Evolutionary conservation across 345 rosid genomes (phyloP).

Genomic region (Gossypium raimondii): DNA sequence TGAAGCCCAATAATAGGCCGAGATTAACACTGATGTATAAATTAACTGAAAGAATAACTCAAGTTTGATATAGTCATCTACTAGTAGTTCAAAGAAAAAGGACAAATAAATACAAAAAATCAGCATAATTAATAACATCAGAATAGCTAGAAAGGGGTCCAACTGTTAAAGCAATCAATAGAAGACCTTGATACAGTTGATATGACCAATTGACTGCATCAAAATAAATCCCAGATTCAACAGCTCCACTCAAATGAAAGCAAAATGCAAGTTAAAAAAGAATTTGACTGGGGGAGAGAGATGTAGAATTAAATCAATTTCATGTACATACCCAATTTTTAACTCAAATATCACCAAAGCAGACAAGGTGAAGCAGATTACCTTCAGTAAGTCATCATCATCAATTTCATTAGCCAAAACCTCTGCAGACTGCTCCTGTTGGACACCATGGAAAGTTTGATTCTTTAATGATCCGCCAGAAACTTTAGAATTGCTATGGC

Average conservation of each 20-base stretch:
- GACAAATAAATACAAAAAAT: neutral
- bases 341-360: constrained; percentile 3
- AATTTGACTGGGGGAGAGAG: neutral
- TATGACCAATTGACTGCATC: neutral
- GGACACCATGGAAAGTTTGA: constrained; percentile 26
- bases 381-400: constrained; percentile 86
- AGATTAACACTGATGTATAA: neutral
- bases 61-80: neutral
- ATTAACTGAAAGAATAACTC: constrained; percentile 10
- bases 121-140: neutral
- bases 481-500: constrained; percentile 23
- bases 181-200: constrained; percentile 8
- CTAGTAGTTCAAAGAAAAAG: neutral
- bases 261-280: constrained; percentile 5
- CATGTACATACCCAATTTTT: neutral
- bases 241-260: neutral
- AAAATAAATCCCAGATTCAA: neutral
- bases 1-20: constrained; percentile 34
- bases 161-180: neutral
- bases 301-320: neutral
- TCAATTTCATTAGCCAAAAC: constrained; percentile 56
- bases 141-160: neutral
- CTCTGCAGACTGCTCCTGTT: constrained; percentile 30
- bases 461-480: constrained; percentile 30
- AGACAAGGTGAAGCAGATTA: constrained; percentile 25